A percentile compares a stretch with the other conserved stretches of the same genome.
Conservation (phyloP, 2,329 filamentous ascomycete species). For the Periconia digitata region DNA sequence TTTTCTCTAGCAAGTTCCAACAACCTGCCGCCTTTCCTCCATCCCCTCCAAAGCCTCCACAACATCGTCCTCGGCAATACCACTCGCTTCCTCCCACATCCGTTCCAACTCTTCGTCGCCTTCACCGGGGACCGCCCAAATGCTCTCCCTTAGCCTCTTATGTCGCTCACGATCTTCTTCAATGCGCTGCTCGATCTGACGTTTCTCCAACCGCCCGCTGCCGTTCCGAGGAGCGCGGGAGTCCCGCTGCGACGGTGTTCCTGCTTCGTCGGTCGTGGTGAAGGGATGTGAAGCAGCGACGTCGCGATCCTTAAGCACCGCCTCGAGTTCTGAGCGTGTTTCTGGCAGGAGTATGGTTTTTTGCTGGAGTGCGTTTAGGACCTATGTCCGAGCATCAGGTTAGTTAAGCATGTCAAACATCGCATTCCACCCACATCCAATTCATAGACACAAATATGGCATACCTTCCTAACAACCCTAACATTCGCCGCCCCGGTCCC, state of each 20-base stretch:
- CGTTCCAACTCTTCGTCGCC: conserved; percentile 69
- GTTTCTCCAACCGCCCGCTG: conserved; percentile 67
- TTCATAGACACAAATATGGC: not conserved
- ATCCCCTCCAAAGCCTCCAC: conserved; percentile 74
- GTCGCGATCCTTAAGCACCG: conserved; percentile 78
- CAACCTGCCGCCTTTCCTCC: conserved; percentile 54
- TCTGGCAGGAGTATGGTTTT: conserved; percentile 75
- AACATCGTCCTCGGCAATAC: conserved; percentile 85
- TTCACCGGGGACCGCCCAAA: conserved; percentile 79
- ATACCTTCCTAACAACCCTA: conserved; percentile 82
- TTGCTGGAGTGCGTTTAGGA: conserved; percentile 67
- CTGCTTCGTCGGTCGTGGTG: conserved; percentile 6
- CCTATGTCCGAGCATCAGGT: conserved; percentile 50
- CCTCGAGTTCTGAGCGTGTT: conserved; percentile 77
- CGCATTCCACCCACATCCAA: not conserved
- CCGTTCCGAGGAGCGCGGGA: conserved; percentile 31
- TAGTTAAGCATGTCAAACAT: not conserved
- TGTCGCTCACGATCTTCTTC: conserved; percentile 96
- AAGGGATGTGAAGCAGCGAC: conserved; percentile 29
- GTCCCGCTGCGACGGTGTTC: not conserved
- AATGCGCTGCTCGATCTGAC: conserved; percentile 91
- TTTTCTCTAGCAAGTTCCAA: conserved; percentile 41
- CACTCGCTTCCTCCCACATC: conserved; percentile 85
- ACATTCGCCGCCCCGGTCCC: conserved; percentile 90
- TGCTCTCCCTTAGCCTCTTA: conserved; percentile 86